Evolutionary conservation across 306 rosid genomes (phyloP).

Genomic region (Lagenaria siceraria): DNA sequence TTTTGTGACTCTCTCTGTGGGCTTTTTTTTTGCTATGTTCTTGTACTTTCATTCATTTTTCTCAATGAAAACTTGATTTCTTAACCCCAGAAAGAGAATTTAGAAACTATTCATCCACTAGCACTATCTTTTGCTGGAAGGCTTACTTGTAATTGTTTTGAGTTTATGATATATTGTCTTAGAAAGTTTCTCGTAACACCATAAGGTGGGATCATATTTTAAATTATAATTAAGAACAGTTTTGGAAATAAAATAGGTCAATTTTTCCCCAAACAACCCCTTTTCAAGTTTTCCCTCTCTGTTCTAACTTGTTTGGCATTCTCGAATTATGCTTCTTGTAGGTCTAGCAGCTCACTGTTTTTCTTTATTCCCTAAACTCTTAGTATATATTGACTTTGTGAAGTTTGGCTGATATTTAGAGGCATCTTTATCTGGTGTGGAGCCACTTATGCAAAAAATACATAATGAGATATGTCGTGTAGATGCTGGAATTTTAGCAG

Average conservation of each 20-base stretch:
- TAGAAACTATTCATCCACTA: not conserved
- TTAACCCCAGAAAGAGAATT: not conserved
- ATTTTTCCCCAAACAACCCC: not conserved
- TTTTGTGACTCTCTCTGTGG: not conserved
- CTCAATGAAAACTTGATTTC: not conserved
- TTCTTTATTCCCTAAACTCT: not conserved
- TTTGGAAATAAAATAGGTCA: not conserved
- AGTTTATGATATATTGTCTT: not conserved
- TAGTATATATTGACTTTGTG: slow-evolving; percentile 5
- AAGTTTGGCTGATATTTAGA: slow-evolving; percentile 28
- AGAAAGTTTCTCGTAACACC: not conserved
- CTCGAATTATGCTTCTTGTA: not conserved
- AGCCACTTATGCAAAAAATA: slow-evolving; percentile 94
- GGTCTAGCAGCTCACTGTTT: not conserved
- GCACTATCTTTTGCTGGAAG: not conserved
- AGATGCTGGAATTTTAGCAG: slow-evolving; percentile 81
- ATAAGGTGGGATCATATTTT: not conserved
- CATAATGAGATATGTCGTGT: slow-evolving; percentile 87
- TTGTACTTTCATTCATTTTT: not conserved
- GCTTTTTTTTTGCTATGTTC: not conserved
- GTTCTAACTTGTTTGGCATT: not conserved
- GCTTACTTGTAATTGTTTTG: not conserved
- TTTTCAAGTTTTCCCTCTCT: not conserved
- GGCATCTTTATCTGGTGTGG: slow-evolving; percentile 83
- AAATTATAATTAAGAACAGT: not conserved